Evolutionary conservation across 805 yeast species (phyloP).

Genomic region (Metschnikowia matae): DNA sequence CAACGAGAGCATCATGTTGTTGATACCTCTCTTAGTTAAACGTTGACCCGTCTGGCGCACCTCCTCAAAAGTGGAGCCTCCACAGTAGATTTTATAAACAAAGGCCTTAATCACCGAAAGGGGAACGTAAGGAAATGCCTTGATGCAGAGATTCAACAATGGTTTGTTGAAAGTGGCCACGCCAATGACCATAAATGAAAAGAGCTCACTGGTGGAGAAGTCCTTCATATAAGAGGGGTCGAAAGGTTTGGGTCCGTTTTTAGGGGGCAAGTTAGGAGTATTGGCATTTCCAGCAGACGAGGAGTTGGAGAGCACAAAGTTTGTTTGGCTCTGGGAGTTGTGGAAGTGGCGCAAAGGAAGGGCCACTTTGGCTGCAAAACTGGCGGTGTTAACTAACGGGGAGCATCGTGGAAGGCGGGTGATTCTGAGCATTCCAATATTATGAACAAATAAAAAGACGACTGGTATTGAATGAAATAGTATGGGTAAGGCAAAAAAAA

Average conservation of each 20-base stretch:
- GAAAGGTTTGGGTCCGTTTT: conserved; percentile 8
- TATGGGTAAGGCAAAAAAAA: too few relatives aligned
- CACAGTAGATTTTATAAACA: conserved; percentile 82
- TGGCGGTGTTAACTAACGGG: conserved; percentile 2
- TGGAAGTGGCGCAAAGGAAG: conserved; percentile 13
- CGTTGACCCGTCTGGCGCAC: conserved; percentile 68
- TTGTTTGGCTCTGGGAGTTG: conserved; percentile 11
- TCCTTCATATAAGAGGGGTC: conserved; percentile 32
- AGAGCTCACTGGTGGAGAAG: conserved; percentile 49
- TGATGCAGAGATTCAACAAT: conserved; percentile 56
- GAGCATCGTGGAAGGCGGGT: conserved; percentile 1
- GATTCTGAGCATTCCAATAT: conserved; percentile 4
- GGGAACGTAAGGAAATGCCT: conserved; percentile 72
- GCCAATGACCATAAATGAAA: conserved; percentile 67
- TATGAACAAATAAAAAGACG: neutral
- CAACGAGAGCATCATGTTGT: conserved; percentile 92
- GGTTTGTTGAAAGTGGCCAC: conserved; percentile 62
- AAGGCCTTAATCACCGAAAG: conserved; percentile 61
- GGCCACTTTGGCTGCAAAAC: neutral
- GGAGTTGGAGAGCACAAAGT: conserved; percentile 8
- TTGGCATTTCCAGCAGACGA: conserved; percentile 6
- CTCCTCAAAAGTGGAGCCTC: conserved; percentile 75
- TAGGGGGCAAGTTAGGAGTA: conserved; percentile 11
- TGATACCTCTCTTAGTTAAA: conserved; percentile 68
- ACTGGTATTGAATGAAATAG: too few relatives aligned